phyloP scores from a whole-genome alignment of 305 asterid species.

The Fraxinus angustifolia region DNA sequence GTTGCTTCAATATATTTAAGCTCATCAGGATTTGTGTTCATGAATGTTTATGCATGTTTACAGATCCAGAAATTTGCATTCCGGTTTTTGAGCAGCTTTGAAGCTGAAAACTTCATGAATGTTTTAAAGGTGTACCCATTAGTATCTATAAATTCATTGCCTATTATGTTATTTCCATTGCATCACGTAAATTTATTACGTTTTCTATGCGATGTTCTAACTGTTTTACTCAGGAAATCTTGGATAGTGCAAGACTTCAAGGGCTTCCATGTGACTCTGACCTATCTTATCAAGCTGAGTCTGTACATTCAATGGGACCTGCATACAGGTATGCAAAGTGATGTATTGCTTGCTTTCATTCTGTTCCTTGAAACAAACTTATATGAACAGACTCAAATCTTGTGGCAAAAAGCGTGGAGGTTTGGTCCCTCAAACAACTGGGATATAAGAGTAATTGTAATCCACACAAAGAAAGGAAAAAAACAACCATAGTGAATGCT shows the following conservation, averaged over 20 bases:
- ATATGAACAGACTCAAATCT: not conserved
- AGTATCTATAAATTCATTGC: conserved; percentile 1
- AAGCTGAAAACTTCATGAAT: conserved; percentile 56
- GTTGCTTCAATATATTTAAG: not conserved
- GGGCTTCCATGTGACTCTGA: conserved; percentile 41
- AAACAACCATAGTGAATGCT: not conserved
- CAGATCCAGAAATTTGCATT: conserved; percentile 77
- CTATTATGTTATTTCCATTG: conserved; percentile 4
- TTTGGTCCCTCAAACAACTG: not conserved
- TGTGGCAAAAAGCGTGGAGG: not conserved
- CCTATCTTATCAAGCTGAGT: conserved; percentile 63
- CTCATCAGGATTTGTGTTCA: not conserved
- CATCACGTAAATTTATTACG: not conserved
- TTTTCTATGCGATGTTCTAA: not conserved
- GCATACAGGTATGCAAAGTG: conserved; percentile 32
- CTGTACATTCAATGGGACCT: conserved; percentile 43
- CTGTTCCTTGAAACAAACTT: conserved; percentile 5
- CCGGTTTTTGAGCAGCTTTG: conserved; percentile 44
- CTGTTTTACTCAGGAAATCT: conserved; percentile 42
- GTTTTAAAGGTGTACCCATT: conserved; percentile 54
- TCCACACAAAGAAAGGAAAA: not conserved
- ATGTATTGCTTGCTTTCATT: conserved; percentile 9
- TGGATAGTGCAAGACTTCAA: conserved; percentile 33
- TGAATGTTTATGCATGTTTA: conserved; percentile 19
- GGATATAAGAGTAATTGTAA: not conserved